phyloP scores from a whole-genome alignment of 1,284 basidiomycete species.

The Volvariella volvacea region DNA sequence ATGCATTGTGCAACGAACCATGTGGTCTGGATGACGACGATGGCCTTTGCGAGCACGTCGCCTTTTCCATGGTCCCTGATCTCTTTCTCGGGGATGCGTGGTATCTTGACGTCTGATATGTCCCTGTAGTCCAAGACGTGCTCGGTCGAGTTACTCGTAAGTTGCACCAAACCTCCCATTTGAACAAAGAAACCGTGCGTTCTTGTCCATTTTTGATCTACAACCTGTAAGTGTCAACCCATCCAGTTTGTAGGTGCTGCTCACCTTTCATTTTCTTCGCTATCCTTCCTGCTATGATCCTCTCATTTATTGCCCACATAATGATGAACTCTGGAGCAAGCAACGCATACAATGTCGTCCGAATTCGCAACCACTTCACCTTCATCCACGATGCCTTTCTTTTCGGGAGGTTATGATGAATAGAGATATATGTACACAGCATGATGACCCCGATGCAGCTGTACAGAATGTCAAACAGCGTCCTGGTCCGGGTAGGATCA shows the following conservation, averaged over 20 bases:
- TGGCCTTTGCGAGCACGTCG: constrained; percentile 17
- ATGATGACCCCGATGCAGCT: constrained; percentile 19
- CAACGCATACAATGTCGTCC: constrained; percentile 15
- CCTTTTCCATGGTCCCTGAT: constrained; percentile 6
- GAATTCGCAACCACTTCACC: constrained; percentile 4
- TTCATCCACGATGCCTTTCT: constrained; percentile 2
- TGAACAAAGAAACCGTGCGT: constrained; percentile 15
- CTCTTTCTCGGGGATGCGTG: constrained; percentile 18
- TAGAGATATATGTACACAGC: constrained; percentile 21
- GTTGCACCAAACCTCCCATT: constrained; percentile 17
- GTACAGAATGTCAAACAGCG: constrained; percentile 18
- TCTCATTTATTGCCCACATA: constrained; percentile 19
- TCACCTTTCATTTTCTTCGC: not conserved
- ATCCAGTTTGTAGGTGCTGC: no score
- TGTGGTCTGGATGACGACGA: constrained; percentile 15
- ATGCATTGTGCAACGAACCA: constrained; percentile 17
- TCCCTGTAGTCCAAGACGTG: constrained; percentile 3
- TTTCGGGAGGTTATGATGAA: constrained; percentile 22
- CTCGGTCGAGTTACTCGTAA: no score
- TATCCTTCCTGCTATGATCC: constrained; percentile 11
- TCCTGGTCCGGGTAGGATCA: not conserved
- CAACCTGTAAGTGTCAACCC: not conserved
- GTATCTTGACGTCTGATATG: constrained; percentile 17
- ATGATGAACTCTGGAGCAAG: constrained; percentile 21
- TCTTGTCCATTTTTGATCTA: constrained; percentile 11